phyloP scores from a whole-genome alignment of 257 asterid genomes.

The Cruciata laevipes region DNA sequence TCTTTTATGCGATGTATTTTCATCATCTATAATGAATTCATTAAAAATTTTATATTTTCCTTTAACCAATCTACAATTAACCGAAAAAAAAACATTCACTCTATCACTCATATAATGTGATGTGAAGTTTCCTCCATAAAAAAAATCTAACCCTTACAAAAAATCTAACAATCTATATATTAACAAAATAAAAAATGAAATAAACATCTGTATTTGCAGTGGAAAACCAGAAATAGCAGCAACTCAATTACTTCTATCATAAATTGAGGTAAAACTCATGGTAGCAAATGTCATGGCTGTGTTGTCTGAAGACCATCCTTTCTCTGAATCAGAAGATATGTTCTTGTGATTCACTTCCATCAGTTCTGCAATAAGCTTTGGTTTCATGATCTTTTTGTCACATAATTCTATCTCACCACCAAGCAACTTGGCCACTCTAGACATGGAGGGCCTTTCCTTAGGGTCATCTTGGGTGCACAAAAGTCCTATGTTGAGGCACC shows the following conservation, averaged over 20 bases:
- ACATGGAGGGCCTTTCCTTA: conserved; percentile 60
- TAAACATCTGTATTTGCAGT: not conserved
- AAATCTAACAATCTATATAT: not conserved
- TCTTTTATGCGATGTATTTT: no score
- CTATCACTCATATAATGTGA: not conserved
- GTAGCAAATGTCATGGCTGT: conserved; percentile 39
- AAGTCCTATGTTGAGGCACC: conserved; percentile 50
- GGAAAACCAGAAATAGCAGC: not conserved
- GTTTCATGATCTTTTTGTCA: conserved; percentile 37
- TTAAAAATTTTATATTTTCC: no score
- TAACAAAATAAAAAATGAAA: no score
- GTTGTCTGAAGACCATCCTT: conserved; percentile 15
- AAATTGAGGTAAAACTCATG: conserved; percentile 54
- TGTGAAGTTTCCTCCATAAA: not conserved
- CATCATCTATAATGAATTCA: no score
- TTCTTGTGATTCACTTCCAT: conserved; percentile 22
- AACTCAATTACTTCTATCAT: conserved; percentile 30
- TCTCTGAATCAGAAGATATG: conserved; percentile 6
- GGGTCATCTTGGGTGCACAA: conserved; percentile 67
- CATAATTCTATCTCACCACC: conserved; percentile 42
- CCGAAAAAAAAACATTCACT: no score
- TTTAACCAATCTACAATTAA: no score
- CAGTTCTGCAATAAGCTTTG: conserved; percentile 41
- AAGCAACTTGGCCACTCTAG: conserved; percentile 50
- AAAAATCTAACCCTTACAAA: not conserved